Percentiles rank a stretch among this genome's conserved stretches.
These are phyloP conservation scores for Malus hybrid DNA, from an alignment of 331 rosid genomes.

Conservation along the genomic window DNA sequence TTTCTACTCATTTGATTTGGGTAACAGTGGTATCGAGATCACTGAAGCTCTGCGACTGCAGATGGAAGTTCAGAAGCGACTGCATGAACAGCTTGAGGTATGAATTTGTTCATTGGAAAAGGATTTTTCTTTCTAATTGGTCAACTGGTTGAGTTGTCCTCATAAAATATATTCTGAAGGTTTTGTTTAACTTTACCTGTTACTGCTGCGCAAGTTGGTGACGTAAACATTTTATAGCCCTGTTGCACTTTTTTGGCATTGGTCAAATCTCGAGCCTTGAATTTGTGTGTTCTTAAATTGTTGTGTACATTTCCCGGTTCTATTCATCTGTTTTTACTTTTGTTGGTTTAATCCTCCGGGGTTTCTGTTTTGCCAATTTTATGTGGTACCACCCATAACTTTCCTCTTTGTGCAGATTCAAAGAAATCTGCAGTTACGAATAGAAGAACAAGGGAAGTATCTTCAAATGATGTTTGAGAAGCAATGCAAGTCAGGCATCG, in stretches of 20 bases:
- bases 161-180: background rate
- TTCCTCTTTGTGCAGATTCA: constrained; percentile 52
- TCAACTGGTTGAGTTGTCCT: background rate
- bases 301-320: background rate
- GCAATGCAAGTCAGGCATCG: constrained; percentile 73
- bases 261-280: background rate
- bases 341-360: background rate
- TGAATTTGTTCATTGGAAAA: constrained; percentile 14
- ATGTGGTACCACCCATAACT: background rate
- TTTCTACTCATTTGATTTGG: constrained; percentile 2
- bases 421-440: constrained; percentile 88
- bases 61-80: constrained; percentile 97
- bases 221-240: background rate
- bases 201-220: background rate
- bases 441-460: constrained; percentile 92
- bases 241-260: background rate
- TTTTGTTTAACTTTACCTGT: background rate
- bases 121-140: constrained; percentile 6
- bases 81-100: constrained; percentile 98
- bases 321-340: background rate
- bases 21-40: constrained; percentile 76
- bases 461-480: constrained; percentile 97
- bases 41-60: constrained; percentile 96
- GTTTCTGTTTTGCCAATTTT: background rate
- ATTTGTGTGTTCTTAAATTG: background rate